A percentile compares a stretch with the other conserved stretches of the same genome.
These are phyloP conservation scores for Syzygium aromaticum DNA, from an alignment of 345 rosid species.

Conservation along the genomic window DNA sequence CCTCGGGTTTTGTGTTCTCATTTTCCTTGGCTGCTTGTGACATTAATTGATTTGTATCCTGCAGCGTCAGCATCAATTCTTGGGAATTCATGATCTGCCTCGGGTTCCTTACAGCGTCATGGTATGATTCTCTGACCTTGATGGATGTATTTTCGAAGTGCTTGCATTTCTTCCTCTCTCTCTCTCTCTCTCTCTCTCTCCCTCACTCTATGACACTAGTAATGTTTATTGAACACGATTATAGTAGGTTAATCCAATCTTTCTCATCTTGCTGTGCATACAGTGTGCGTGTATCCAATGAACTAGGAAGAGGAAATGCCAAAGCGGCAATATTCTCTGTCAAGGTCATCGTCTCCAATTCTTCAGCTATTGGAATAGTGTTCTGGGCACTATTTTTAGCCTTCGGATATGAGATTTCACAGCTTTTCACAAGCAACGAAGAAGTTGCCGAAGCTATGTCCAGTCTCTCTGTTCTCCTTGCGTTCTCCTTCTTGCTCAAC, in stretches of 20 bases:
- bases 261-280: neutral
- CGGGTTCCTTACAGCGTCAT: constrained; percentile 37
- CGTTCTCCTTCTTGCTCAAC: constrained; percentile 53
- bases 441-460: constrained; percentile 34
- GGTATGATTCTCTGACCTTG: constrained; percentile 17
- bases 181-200: neutral
- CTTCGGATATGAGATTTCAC: constrained; percentile 32
- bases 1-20: neutral
- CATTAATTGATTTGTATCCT: neutral
- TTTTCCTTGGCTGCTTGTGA: neutral
- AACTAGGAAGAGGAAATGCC: constrained; percentile 59
- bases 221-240: neutral
- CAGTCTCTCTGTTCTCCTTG: constrained; percentile 42
- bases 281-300: constrained; percentile 69
- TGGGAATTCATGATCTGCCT: constrained; percentile 56
- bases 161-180: neutral
- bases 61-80: constrained; percentile 30
- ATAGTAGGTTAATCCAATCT: no score
- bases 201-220: neutral
- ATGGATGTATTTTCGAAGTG: neutral
- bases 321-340: constrained; percentile 43
- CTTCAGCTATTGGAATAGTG: constrained; percentile 30
- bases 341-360: constrained; percentile 28
- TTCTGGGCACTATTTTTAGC: constrained; percentile 32
- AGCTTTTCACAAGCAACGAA: constrained; percentile 27